Evolutionary conservation across 441 rosid species (phyloP), one percentile per base, ranked within the genome.

Genomic region (Arabidopsis lyrata): DNA sequence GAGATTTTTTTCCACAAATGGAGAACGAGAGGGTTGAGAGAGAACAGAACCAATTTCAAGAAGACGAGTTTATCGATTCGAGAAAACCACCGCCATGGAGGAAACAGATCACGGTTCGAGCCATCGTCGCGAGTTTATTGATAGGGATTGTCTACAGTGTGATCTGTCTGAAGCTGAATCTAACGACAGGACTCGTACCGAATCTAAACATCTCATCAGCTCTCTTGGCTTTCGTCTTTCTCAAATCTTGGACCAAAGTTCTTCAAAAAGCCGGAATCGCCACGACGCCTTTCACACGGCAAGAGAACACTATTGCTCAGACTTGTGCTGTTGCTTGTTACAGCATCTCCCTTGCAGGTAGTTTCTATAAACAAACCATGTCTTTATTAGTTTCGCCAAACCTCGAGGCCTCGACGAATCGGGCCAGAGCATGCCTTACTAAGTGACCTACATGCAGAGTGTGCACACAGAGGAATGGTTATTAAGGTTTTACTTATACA

Each of bases 281-380:
- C 10, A 68, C 91, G 6, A 71, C 76, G 44, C 99, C 99, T 0
- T 92, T 95, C 67, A 90, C 98, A 8, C 83, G 89, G 32, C 98
- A 92, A 81, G 99, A 95, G 74, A 92, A 92, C 66, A 95, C 98
- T 8, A 73, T 89, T 4, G 86, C 94, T 69, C 97, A 95, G 70
- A 95, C 98, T 31, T 95, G 95, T 74, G 92, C 96, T 1, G 97
- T 92, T 58, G 93, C 99, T 29, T 95, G 97, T 76, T 95, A 95
- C 62, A 86, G 93, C 77, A 88, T 92, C 78, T 85, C 98, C 55
- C 84, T 88, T 49, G 96, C 92, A 83, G 99, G 99, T 92, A 64
- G 14, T 0, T 20, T 8, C 39, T 8, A 35, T 2, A 35, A 35
- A 5, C 4, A 36, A 2, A 29, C 11, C 27, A 24, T 24, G 27